Conservation (phyloP, 495 filamentous ascomycete genomes). For the Staphylotrichum tortipilum region DNA sequence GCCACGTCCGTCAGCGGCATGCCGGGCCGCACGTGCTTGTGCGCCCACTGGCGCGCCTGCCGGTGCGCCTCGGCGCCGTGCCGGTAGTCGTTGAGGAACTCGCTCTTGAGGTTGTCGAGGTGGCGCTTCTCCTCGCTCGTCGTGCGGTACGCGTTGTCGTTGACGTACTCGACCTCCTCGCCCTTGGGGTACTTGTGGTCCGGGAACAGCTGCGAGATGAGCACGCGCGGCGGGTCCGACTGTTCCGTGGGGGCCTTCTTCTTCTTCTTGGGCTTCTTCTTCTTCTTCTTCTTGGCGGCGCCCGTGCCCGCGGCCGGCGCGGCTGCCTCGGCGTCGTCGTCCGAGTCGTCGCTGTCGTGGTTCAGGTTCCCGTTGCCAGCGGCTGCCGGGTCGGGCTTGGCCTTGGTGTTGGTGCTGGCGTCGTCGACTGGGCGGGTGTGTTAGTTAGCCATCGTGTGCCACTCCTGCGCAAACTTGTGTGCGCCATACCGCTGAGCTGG, state of each 20-base stretch:
- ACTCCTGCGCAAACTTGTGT: no score
- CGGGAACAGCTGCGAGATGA: conserved; percentile 67
- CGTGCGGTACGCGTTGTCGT: conserved; percentile 73
- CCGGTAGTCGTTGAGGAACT: conserved; percentile 80
- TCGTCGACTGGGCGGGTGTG: conserved; percentile 24
- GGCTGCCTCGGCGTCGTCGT: conserved; percentile 48
- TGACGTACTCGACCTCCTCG: conserved; percentile 66
- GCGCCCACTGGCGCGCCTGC: conserved; percentile 76
- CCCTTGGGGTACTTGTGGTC: conserved; percentile 67
- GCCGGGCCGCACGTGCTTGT: conserved; percentile 74
- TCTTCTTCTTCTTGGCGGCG: conserved; percentile 56
- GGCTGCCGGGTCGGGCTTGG: conserved; percentile 36
- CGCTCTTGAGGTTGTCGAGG: conserved; percentile 71
- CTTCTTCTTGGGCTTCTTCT: conserved; percentile 81
- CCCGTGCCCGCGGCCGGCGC: conserved; percentile 29
- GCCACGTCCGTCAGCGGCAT: conserved; percentile 73
- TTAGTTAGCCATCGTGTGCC: no score
- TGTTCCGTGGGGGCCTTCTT: conserved; percentile 67
- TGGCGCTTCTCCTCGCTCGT: conserved; percentile 85
- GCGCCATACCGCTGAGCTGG: conserved; percentile 34
- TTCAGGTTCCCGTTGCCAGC: conserved; percentile 51
- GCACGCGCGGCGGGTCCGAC: conserved; percentile 67
- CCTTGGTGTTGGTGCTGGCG: conserved; percentile 46
- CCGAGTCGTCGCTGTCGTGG: conserved; percentile 57
- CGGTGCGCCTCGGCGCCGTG: conserved; percentile 82